phyloP scores from a whole-genome alignment of 257 asterid species.

The Solanum commersonii region DNA sequence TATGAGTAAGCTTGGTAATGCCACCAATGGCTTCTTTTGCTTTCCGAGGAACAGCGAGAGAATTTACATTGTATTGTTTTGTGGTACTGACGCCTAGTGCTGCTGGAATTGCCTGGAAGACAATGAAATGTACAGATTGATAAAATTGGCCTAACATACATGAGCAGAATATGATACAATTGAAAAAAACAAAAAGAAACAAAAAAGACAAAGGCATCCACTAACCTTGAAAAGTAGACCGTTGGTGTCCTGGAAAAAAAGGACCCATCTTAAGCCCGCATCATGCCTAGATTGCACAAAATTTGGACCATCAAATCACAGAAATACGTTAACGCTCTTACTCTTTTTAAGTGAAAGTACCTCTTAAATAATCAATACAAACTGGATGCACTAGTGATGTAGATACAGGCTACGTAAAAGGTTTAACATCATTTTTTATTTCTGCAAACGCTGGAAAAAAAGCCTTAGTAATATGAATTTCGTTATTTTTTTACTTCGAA shows the following conservation, averaged over 20 bases:
- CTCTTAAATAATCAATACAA: not conserved
- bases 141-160: not conserved
- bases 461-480: not conserved
- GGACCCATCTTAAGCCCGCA: conserved; percentile 86
- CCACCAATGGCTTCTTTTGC: conserved; percentile 99
- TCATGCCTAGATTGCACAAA: conserved; percentile 42
- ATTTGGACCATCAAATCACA: not conserved
- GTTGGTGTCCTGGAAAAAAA: conserved; percentile 96
- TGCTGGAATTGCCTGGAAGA: conserved; percentile 79
- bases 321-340: not conserved
- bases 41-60: conserved; percentile 98
- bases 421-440: not conserved
- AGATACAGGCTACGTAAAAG: not conserved
- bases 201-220: not conserved
- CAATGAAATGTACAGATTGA: not conserved
- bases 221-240: conserved; percentile 95
- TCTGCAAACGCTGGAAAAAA: not conserved
- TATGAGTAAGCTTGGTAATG: conserved; percentile 80
- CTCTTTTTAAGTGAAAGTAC: not conserved
- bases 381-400: not conserved
- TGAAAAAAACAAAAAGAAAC: not conserved
- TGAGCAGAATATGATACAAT: not conserved
- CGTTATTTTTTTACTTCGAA: not conserved
- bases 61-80: conserved; percentile 84
- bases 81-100: conserved; percentile 86